A percentile compares a stretch with the other conserved stretches of the same genome.
These are phyloP conservation scores for Eutrema heterophyllum DNA, from an alignment of 345 rosid species.

Conservation along the genomic window DNA sequence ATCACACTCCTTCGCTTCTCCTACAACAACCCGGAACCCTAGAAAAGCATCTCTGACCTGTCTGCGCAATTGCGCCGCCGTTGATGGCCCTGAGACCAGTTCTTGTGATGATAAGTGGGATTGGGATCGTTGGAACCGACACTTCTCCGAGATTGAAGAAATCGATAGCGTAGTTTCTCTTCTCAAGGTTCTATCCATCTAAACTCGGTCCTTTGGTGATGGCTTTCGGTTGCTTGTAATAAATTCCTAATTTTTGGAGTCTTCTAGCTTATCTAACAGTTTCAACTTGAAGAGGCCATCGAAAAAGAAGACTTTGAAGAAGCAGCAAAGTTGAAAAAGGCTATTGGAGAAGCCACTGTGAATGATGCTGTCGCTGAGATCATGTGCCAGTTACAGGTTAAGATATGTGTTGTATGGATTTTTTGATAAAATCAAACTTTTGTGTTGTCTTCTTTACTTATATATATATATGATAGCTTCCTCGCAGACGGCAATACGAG, in stretches of 20 bases:
- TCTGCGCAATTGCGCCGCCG: slow-evolving; percentile 32
- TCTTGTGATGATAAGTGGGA: slow-evolving; percentile 70
- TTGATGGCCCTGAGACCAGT: slow-evolving; percentile 11
- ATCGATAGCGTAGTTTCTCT: slow-evolving; percentile 71
- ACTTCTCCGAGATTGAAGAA: slow-evolving; percentile 75
- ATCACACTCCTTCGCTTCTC: slow-evolving; percentile 5
- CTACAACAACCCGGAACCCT: slow-evolving; percentile 23
- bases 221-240: not conserved
- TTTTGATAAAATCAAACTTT: slow-evolving; percentile 4
- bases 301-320: slow-evolving; percentile 86
- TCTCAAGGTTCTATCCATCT: slow-evolving; percentile 51
- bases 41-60: slow-evolving; percentile 33
- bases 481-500: slow-evolving; percentile 61
- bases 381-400: slow-evolving; percentile 76
- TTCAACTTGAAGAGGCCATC: slow-evolving; percentile 87
- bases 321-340: slow-evolving; percentile 73
- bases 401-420: not conserved
- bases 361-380: slow-evolving; percentile 72
- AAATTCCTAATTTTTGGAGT: slow-evolving; percentile 7
- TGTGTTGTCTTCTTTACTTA: not conserved
- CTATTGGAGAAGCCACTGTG: slow-evolving; percentile 62
- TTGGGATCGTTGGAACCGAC: slow-evolving; percentile 88
- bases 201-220: not conserved
- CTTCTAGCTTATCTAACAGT: slow-evolving; percentile 38
- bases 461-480: not conserved